Evolutionary conservation across 2,329 filamentous ascomycete genomes (phyloP).

Genomic region (Paracoccidioides lutzii): DNA sequence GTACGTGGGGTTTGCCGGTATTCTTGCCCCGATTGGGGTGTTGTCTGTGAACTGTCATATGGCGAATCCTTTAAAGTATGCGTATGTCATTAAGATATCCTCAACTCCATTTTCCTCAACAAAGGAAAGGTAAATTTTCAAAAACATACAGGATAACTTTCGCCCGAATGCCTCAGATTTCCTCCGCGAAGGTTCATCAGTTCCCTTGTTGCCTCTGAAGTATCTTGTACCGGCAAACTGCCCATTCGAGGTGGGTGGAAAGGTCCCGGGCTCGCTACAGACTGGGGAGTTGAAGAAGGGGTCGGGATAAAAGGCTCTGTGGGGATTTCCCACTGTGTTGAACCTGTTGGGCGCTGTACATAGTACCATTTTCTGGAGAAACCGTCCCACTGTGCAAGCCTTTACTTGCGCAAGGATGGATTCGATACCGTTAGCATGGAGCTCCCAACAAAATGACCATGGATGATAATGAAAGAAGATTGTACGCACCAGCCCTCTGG

Average conservation of each 20-base stretch:
- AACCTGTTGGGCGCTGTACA: constrained; percentile 27
- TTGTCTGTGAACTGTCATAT: constrained; percentile 4
- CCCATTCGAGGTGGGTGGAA: constrained; percentile 8
- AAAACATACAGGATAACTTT: constrained; percentile 10
- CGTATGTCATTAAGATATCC: not conserved
- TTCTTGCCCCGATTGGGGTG: not conserved
- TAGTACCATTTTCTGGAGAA: constrained; percentile 28
- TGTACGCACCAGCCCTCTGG: constrained; percentile 28
- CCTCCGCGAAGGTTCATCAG: constrained; percentile 9
- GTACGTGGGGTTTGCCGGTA: constrained; percentile 1
- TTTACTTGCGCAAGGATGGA: constrained; percentile 7
- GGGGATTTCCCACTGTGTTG: constrained; percentile 30
- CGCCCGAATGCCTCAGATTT: constrained; percentile 5
- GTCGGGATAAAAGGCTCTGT: constrained; percentile 28
- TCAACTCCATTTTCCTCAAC: not conserved
- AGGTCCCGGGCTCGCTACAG: constrained; percentile 12
- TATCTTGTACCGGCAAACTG: constrained; percentile 7
- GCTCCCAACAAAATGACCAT: not conserved
- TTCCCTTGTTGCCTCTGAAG: constrained; percentile 10
- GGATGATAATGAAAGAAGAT: not conserved
- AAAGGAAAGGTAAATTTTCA: not conserved
- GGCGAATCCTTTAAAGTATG: constrained; percentile 1
- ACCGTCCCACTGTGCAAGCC: constrained; percentile 30
- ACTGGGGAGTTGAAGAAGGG: constrained; percentile 18
- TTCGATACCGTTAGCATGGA: not conserved